Evolutionary conservation across 345 rosid species (phyloP), one percentile per base, ranked within the genome.

Genomic region (Psidium guajava): DNA sequence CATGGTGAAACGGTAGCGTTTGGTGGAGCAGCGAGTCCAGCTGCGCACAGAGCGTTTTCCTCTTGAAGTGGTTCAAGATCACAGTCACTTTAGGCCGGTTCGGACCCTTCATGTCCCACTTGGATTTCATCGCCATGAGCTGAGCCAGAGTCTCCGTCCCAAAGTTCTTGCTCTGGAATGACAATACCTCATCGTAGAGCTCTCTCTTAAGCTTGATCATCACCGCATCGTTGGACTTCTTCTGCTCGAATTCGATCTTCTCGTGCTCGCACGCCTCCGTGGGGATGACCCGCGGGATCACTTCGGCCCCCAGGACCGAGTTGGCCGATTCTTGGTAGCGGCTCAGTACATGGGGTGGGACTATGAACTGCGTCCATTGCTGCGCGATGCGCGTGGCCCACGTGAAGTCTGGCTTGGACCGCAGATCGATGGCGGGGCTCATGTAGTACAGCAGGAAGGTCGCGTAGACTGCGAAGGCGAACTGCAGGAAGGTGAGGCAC

Each of bases 21-120:
- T 97, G 99, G 50, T 94, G 94, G 53, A 97, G 95, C 84, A 97
- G 89, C 0, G 98, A 93, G 86, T 97, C 99, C 8, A 97, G 92
- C 86, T 97, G 99, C 5, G 99, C 92, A 58, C 99, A 97, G 1
- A 97, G 95, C 10, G 99, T 97, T 83, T 95, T 97, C 61, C 99
- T 89, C 93, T 97, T 97, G 94, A 96, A 97, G 87, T 97, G 99
- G 91, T 97, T 97, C 50, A 97, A 87, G 75, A 97, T 92, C 9
- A 97, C 99, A 1, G 99, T 95, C 40, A 97, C 84, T 87, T 93
- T 97, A 6, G 99, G 97, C 14, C 75, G 90, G 5, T 81, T 95
- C 5, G 94, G 93, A 59, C 96, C 95, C 1, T 83, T 87, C 55
- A 93, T 84, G 61, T 91, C 97, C 99, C 99, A 97, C 86, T 87